Evolutionary conservation across 805 yeast species (phyloP).

Genomic region (Kockiozyma suomiensis): DNA sequence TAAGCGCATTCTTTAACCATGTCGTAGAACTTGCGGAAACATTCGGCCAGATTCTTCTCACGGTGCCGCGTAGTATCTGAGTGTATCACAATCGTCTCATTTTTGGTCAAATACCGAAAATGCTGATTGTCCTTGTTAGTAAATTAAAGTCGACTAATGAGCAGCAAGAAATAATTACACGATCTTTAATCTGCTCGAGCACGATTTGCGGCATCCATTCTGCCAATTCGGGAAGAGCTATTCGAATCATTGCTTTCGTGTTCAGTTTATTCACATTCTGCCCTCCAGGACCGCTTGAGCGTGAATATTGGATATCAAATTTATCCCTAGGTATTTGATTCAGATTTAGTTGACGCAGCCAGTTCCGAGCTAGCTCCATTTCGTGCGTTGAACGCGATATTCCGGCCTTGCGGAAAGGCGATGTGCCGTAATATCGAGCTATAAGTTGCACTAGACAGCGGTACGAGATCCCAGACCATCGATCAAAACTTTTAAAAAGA

Average conservation of each 20-base stretch:
- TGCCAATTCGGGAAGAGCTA: constrained; percentile 49
- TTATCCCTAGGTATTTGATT: constrained; percentile 49
- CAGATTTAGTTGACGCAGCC: constrained; percentile 47
- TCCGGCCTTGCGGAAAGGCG: neutral
- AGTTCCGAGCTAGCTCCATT: constrained; percentile 43
- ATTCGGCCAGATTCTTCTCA: constrained; percentile 57
- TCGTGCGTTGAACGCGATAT: neutral
- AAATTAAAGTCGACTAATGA: too few species aligned
- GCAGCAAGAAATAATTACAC: constrained; percentile 17
- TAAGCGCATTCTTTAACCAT: constrained; percentile 54
- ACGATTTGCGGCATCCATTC: constrained; percentile 64
- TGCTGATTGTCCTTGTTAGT: constrained; percentile 25
- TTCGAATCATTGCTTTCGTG: constrained; percentile 65
- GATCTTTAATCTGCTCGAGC: constrained; percentile 46
- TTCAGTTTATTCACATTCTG: constrained; percentile 76
- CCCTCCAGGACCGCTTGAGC: constrained; percentile 87
- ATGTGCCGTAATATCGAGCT: neutral
- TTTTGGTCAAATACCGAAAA: constrained; percentile 58
- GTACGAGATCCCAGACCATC: too few species aligned
- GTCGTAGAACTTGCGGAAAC: constrained; percentile 59
- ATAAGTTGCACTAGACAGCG: too few species aligned
- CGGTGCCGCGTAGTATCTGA: constrained; percentile 63
- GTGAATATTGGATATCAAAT: constrained; percentile 52
- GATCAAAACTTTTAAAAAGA: too few species aligned
- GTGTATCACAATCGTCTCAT: constrained; percentile 60